phyloP scores from a whole-genome alignment of 495 filamentous ascomycete species.

The Aspergillus bertholletiae region DNA sequence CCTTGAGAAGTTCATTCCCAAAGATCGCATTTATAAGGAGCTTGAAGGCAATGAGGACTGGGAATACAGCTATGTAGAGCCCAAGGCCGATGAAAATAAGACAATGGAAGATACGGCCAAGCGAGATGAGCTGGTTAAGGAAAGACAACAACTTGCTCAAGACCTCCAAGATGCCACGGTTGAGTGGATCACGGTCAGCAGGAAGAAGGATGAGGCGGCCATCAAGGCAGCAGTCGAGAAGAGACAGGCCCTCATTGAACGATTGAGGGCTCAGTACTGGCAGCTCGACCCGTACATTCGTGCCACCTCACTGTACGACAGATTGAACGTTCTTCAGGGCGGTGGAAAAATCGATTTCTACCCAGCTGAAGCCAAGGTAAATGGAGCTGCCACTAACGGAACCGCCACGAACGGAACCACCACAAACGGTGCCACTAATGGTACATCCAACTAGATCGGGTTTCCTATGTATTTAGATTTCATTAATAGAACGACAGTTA shows the following conservation, averaged over 20 bases:
- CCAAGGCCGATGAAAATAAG: slow-evolving; percentile 64
- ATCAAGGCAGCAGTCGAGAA: slow-evolving; percentile 51
- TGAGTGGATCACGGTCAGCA: slow-evolving; percentile 58
- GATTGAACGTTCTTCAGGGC: slow-evolving; percentile 61
- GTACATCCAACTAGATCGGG: slow-evolving; percentile 14
- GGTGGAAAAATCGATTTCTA: slow-evolving; percentile 71
- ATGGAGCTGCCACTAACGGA: slow-evolving; percentile 8
- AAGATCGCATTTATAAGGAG: slow-evolving; percentile 69
- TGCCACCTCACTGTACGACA: slow-evolving; percentile 70
- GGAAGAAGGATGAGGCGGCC: slow-evolving; percentile 43
- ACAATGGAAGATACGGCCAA: slow-evolving; percentile 64
- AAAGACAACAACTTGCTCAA: slow-evolving; percentile 58
- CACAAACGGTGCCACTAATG: too few species aligned
- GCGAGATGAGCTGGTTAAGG: slow-evolving; percentile 55
- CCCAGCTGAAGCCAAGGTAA: slow-evolving; percentile 30
- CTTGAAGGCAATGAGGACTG: slow-evolving; percentile 80
- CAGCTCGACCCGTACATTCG: slow-evolving; percentile 70
- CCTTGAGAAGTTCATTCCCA: slow-evolving; percentile 70
- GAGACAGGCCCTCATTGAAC: slow-evolving; percentile 55
- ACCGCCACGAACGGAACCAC: too few species aligned
- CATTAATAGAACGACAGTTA: slow-evolving; percentile 1
- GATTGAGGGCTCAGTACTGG: slow-evolving; percentile 80
- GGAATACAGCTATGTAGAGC: slow-evolving; percentile 74
- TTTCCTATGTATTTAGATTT: background rate
- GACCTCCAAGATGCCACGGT: slow-evolving; percentile 68